Evolutionary conservation across 2,329 filamentous ascomycete genomes (phyloP).

Genomic region (Metarhizium anisopliae): DNA sequence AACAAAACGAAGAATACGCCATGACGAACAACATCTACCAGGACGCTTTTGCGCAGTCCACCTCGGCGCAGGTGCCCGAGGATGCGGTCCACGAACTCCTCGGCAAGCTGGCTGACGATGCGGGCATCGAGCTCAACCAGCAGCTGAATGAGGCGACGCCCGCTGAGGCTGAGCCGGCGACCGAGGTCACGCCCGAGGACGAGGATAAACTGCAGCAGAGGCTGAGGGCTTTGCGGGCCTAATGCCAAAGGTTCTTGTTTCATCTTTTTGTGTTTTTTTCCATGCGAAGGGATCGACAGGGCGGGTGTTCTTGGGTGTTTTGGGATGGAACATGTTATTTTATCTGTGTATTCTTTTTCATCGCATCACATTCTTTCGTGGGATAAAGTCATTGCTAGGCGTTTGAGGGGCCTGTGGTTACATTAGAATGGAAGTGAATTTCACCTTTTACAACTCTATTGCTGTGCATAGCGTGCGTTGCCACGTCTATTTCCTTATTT

Average conservation of each 20-base stretch:
- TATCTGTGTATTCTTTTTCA: neutral
- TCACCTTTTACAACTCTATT: neutral
- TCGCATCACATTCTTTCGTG: neutral
- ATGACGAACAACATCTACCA: conserved; percentile 70
- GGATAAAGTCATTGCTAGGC: conserved; percentile 7
- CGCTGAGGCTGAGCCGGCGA: conserved; percentile 45
- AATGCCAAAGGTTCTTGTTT: neutral
- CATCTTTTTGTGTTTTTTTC: neutral
- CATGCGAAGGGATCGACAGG: too few species aligned
- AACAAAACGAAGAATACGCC: conserved; percentile 55
- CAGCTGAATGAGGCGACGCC: conserved; percentile 56
- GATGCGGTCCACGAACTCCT: conserved; percentile 83
- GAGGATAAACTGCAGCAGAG: conserved; percentile 65
- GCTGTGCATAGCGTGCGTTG: neutral
- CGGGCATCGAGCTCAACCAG: conserved; percentile 70
- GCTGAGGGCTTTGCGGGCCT: conserved; percentile 46
- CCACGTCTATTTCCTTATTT: neutral
- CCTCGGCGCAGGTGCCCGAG: conserved; percentile 62
- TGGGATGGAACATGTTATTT: neutral
- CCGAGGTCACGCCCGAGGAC: conserved; percentile 66
- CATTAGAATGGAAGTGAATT: neutral
- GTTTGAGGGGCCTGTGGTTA: conserved; percentile 2
- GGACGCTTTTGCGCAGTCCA: conserved; percentile 73
- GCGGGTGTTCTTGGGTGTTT: neutral
- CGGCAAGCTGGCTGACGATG: conserved; percentile 79